These are phyloP conservation scores for Croton setiger DNA, from an alignment of 441 rosid species.

Conservation along the genomic window DNA sequence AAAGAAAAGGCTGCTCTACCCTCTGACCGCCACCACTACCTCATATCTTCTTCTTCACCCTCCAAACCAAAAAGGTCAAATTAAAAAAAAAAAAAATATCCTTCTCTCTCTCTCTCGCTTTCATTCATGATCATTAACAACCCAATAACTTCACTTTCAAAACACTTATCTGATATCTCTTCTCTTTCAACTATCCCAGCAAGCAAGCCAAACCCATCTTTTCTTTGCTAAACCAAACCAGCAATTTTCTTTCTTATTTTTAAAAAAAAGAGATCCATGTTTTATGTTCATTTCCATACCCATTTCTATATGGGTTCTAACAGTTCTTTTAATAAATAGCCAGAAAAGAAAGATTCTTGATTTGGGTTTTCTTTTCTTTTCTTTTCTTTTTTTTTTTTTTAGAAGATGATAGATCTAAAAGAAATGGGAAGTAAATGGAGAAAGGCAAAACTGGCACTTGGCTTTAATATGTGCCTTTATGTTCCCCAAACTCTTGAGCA, in stretches of 20 bases:
- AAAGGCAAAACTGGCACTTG: conserved; percentile 70
- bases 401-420: conserved; percentile 20
- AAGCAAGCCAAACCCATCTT: neutral
- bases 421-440: conserved; percentile 63
- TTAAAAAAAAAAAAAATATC: neutral
- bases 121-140: neutral
- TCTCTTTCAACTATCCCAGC: neutral
- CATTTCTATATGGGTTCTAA: neutral
- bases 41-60: neutral
- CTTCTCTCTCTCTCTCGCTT: neutral
- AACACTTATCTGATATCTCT: neutral
- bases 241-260: neutral
- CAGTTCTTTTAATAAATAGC: neutral
- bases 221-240: neutral
- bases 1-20: conserved; percentile 15
- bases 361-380: neutral
- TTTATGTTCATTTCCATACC: neutral
- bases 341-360: neutral
- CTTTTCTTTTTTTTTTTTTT: too few relatives aligned
- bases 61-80: neutral
- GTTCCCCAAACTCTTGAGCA: conserved; percentile 45
- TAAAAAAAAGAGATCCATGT: neutral
- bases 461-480: conserved; percentile 65
- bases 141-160: neutral
- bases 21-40: neutral